These are phyloP conservation scores for Ananas comosus DNA, from an alignment of 176 grass and related monocot genomes.

Conservation along the genomic window DNA sequence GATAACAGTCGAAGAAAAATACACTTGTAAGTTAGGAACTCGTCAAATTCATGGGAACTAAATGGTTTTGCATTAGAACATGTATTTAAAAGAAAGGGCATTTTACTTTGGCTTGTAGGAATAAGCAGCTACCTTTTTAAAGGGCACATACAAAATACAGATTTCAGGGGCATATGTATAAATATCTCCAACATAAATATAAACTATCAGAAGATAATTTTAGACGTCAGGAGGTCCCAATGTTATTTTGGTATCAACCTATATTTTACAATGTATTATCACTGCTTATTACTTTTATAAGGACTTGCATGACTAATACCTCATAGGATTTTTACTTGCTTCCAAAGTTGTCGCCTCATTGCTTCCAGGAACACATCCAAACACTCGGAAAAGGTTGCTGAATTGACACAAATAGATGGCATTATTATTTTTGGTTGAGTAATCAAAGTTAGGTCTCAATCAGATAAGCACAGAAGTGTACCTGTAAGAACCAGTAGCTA, in stretches of 20 bases:
- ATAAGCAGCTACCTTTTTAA: neutral
- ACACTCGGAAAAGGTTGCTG: conserved; percentile 89
- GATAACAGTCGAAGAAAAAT: too few species aligned
- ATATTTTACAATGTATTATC: too few species aligned
- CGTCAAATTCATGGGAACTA: too few species aligned
- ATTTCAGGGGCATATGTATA: too few species aligned
- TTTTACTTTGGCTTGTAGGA: neutral
- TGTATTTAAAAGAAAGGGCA: too few species aligned
- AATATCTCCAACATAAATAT: neutral
- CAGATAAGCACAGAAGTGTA: conserved; percentile 20
- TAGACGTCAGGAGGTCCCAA: neutral
- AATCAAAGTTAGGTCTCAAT: conserved; percentile 11
- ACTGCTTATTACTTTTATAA: neutral
- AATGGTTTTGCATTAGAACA: too few species aligned
- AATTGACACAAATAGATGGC: conserved; percentile 18
- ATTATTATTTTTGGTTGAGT: conserved; percentile 14
- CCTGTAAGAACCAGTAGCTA: conserved; percentile 97
- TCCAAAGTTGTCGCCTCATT: conserved; percentile 71
- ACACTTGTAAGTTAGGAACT: too few species aligned
- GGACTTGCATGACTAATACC: conserved; percentile 31
- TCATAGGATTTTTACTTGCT: conserved; percentile 89
- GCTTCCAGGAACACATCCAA: conserved; percentile 46
- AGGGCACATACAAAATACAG: too few species aligned
- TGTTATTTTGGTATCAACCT: neutral
- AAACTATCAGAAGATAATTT: neutral